Percentiles rank a stretch among this genome's conserved stretches.
Conservation (phyloP, 2,329 filamentous ascomycete genomes). For the Colletotrichum chlorophyti region DNA sequence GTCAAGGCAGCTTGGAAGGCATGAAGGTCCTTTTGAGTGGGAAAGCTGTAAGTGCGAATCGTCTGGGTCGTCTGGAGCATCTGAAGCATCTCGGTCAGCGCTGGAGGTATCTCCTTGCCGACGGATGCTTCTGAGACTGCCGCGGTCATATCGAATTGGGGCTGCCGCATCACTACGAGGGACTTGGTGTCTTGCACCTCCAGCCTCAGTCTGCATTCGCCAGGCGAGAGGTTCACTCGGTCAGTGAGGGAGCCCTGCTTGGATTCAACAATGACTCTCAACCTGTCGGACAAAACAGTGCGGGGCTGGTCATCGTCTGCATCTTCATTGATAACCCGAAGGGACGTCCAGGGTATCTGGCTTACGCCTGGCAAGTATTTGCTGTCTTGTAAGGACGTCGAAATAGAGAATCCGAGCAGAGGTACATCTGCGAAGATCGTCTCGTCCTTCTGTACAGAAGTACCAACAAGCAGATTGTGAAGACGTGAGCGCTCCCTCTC, state of each 20-base stretch:
- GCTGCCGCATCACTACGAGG: slow-evolving; percentile 72
- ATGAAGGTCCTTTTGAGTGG: slow-evolving; percentile 73
- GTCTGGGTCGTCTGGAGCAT: slow-evolving; percentile 65
- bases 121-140: slow-evolving; percentile 74
- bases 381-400: slow-evolving; percentile 56
- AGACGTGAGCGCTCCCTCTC: slow-evolving; percentile 74
- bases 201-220: slow-evolving; percentile 73
- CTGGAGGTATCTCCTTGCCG: slow-evolving; percentile 65
- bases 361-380: slow-evolving; percentile 58
- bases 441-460: slow-evolving; percentile 72
- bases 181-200: slow-evolving; percentile 67
- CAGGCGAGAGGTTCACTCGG: slow-evolving; percentile 79
- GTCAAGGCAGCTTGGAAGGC: slow-evolving; percentile 81
- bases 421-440: slow-evolving; percentile 73
- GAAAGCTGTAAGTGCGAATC: slow-evolving; percentile 75
- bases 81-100: slow-evolving; percentile 69
- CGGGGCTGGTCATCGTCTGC: slow-evolving; percentile 67
- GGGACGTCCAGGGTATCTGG: slow-evolving; percentile 68
- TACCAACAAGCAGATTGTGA: slow-evolving; percentile 76
- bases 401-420: slow-evolving; percentile 69
- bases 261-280: slow-evolving; percentile 79
- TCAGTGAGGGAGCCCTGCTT: slow-evolving; percentile 82
- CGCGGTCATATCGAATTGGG: slow-evolving; percentile 79
- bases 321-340: slow-evolving; percentile 76
- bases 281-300: slow-evolving; percentile 77